Evolutionary conservation across 1,284 basidiomycete genomes (phyloP).

Genomic region (Uromyces viciae-fabae): DNA sequence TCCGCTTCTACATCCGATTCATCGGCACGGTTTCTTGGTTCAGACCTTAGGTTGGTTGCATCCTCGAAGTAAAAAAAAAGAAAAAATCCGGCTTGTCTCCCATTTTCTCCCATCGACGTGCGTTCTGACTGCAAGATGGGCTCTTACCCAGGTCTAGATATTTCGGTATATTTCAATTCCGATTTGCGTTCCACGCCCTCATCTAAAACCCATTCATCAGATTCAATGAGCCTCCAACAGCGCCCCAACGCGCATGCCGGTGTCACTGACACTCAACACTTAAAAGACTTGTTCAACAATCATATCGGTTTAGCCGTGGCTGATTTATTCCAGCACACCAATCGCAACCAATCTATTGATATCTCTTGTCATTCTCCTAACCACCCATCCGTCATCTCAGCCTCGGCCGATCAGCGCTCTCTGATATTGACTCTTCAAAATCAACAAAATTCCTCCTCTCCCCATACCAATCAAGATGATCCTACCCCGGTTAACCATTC

Average conservation of each 20-base stretch:
- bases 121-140: neutral
- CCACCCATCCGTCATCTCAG: slow-evolving; percentile 21
- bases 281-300: slow-evolving; percentile 28
- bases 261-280: slow-evolving; percentile 11
- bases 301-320: slow-evolving; percentile 28
- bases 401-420: slow-evolving; percentile 15
- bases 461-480: slow-evolving; percentile 26
- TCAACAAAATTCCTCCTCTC: slow-evolving; percentile 15
- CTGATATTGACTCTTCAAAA: slow-evolving; percentile 13
- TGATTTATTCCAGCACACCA: slow-evolving; percentile 30
- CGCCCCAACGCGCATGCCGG: slow-evolving; percentile 8
- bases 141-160: slow-evolving; percentile 5
- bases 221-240: slow-evolving; percentile 10
- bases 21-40: slow-evolving; percentile 4
- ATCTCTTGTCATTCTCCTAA: neutral
- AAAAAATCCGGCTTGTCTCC: neutral
- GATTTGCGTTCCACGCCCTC: neutral
- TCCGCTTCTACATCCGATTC: neutral
- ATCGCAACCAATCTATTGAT: slow-evolving; percentile 9
- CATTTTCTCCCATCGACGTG: neutral
- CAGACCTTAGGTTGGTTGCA: neutral
- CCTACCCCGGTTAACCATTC: neutral
- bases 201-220: neutral
- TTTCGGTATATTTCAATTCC: slow-evolving; percentile 6
- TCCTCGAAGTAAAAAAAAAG: neutral